Percentiles rank a stretch among this genome's conserved stretches.
These are phyloP conservation scores for Aspergillus affinis DNA, from an alignment of 495 filamentous ascomycete species.

Conservation along the genomic window DNA sequence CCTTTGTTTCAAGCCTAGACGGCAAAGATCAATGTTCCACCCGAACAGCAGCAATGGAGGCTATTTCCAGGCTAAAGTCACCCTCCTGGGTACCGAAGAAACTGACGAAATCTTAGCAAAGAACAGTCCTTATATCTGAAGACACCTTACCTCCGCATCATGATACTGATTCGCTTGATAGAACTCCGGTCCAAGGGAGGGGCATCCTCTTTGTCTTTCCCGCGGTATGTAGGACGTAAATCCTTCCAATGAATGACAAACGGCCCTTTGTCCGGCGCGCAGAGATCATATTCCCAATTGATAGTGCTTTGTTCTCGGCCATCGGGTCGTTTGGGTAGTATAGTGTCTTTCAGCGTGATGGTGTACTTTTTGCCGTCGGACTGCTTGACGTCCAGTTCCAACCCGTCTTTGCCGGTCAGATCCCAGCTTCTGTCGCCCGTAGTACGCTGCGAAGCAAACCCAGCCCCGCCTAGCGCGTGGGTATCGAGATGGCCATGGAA, in stretches of 20 bases:
- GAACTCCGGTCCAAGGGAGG: constrained; percentile 51
- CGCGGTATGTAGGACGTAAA: constrained; percentile 71
- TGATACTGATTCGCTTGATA: constrained; percentile 68
- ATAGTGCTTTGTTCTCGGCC: constrained; percentile 63
- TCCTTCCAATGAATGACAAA: constrained; percentile 58
- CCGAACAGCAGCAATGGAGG: constrained; percentile 47
- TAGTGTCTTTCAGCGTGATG: constrained; percentile 67
- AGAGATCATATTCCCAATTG: constrained; percentile 47
- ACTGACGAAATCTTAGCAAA: constrained; percentile 36
- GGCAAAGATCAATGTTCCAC: constrained; percentile 13
- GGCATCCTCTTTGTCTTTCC: constrained; percentile 58
- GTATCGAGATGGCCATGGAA: constrained; percentile 75
- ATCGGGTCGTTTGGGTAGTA: constrained; percentile 54
- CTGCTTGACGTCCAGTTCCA: constrained; percentile 42
- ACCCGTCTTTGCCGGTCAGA: constrained; percentile 53
- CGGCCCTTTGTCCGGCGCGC: constrained; percentile 13
- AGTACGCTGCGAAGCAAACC: constrained; percentile 78
- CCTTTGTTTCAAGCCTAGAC: neutral
- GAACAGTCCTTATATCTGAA: neutral
- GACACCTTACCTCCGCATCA: constrained; percentile 69
- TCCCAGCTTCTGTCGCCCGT: constrained; percentile 53
- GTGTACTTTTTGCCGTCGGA: constrained; percentile 63
- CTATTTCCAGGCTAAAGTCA: constrained; percentile 59
- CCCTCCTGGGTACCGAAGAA: constrained; percentile 78
- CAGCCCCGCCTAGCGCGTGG: constrained; percentile 73